Base-by-base conservation (phyloP, 2,329 filamentous ascomycete species). In the Diaporthe caulivora region DNA sequence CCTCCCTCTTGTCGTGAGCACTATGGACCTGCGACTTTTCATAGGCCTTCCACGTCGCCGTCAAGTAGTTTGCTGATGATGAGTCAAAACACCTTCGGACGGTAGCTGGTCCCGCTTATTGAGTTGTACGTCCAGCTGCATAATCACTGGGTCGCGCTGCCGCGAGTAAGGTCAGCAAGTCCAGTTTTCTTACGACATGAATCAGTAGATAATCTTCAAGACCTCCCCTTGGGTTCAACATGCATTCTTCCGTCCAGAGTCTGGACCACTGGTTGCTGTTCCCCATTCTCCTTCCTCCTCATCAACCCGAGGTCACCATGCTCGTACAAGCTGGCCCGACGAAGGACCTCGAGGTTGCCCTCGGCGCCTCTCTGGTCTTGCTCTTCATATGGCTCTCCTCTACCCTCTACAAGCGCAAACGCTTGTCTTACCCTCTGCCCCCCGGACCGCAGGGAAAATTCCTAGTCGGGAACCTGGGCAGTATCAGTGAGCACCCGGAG, bases 401-500 rank as follows among this genome's bases (percentile, higher is more conserved):
- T 54, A 51, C 47, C 34, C 10, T 70, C 40, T 57, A 72, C 34
- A 37, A 40, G n/a, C 71, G 58, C 31, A 54, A 40, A 13, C 71
- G 67, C 6, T 64, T 42, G 8, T 37, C 67, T 5, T 72, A 65
- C 42, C 78, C 78, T 4, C 78, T 81, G 9, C 81, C 81, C 18
- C 80, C 81, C 3, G 78, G 81, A 0, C 80, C 80, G 29, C 76
- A 78, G 1, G 76, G 78, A 3, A 78, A 78, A 62, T 77, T 79
- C 53, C 57, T 82, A 3, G 72, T 81, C 18, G 80, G 81, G 7
- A 80, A 81, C 58, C 79, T 79, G 55, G 79, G 80, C 10, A 65
- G 77, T 47, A 77, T 81, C 10, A 79, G 79, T 18, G 79, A 80
- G 31, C 80, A 78, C n/a, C 78, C 80, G 21, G 80, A 81, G 71